These are phyloP conservation scores for Sisymbrium irio DNA, from an alignment of 345 rosid genomes.

Conservation along the genomic window DNA sequence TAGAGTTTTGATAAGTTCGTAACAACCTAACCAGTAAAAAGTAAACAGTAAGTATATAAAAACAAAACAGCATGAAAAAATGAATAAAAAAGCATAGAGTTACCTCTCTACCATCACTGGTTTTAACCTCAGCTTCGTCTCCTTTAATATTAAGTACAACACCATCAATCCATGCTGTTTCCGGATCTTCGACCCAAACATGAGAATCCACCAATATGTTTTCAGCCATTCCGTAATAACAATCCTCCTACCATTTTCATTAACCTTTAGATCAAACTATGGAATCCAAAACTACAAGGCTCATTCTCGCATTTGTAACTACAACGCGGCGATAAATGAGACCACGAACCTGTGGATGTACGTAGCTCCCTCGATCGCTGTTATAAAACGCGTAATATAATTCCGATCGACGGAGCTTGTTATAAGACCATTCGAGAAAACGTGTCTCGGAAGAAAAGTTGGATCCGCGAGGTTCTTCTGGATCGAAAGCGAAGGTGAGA, in stretches of 20 bases:
- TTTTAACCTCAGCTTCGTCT: conserved; percentile 60
- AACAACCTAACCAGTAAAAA: conserved; percentile 44
- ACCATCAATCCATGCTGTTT: conserved; percentile 71
- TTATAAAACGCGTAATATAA: too few relatives aligned
- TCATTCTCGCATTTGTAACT: conserved; percentile 1
- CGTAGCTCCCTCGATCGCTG: not conserved
- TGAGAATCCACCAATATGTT: conserved; percentile 57
- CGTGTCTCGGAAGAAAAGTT: too few relatives aligned
- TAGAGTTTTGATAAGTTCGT: conserved; percentile 50
- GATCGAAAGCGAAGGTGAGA: conserved; percentile 3
- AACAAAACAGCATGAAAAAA: conserved; percentile 26
- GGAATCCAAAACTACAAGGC: not conserved
- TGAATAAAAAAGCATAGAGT: too few relatives aligned
- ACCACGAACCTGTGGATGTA: not conserved
- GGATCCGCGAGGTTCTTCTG: too few relatives aligned
- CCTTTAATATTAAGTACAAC: conserved; percentile 49
- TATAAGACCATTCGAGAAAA: too few relatives aligned
- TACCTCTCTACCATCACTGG: conserved; percentile 47
- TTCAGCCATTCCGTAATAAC: conserved; percentile 37
- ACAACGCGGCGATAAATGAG: not conserved
- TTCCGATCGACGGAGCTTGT: too few relatives aligned
- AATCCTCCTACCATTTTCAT: conserved; percentile 15
- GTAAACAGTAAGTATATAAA: not conserved
- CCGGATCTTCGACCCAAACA: conserved; percentile 74
- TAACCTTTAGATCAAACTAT: conserved; percentile 3